phyloP scores from a whole-genome alignment of 2,329 filamentous ascomycete genomes.

The Ophiostoma novo-ulmi region DNA sequence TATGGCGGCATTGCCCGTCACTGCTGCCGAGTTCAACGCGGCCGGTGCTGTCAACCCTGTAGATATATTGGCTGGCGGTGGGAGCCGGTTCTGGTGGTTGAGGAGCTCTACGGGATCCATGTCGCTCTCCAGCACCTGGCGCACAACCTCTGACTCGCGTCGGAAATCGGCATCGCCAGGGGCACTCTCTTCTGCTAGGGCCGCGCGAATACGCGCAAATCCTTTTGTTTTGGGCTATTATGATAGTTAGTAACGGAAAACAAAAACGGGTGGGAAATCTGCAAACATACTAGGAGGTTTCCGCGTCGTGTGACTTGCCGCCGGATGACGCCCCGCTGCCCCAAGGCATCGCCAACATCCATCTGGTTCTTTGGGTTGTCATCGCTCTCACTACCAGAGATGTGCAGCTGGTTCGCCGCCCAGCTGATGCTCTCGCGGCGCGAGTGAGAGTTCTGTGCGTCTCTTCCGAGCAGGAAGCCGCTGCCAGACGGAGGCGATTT shows the following conservation, averaged over 20 bases:
- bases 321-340: slow-evolving; percentile 69
- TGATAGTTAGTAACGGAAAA: slow-evolving; percentile 39
- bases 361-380: slow-evolving; percentile 52
- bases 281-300: slow-evolving; percentile 58
- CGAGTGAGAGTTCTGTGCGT: slow-evolving; percentile 40
- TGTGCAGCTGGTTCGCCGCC: slow-evolving; percentile 81
- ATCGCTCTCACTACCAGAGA: slow-evolving; percentile 75
- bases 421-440: slow-evolving; percentile 85
- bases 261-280: background rate
- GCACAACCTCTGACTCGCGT: slow-evolving; percentile 90
- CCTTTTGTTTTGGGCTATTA: slow-evolving; percentile 82
- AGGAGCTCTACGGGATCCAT: slow-evolving; percentile 48
- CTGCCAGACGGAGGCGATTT: slow-evolving; percentile 62
- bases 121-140: slow-evolving; percentile 89
- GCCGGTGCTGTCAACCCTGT: background rate
- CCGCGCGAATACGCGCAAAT: slow-evolving; percentile 87
- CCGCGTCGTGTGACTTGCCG: slow-evolving; percentile 79
- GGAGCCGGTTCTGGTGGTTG: slow-evolving; percentile 17
- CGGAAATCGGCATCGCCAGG: slow-evolving; percentile 85
- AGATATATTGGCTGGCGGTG: slow-evolving; percentile 27
- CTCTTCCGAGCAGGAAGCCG: slow-evolving; percentile 28
- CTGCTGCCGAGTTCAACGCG: background rate
- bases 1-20: background rate
- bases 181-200: slow-evolving; percentile 78
- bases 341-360: slow-evolving; percentile 43